Evolutionary conservation across 352 stramenopile species (phyloP), one percentile per base, ranked within the genome.

Genomic region (Pythium apleroticum): DNA sequence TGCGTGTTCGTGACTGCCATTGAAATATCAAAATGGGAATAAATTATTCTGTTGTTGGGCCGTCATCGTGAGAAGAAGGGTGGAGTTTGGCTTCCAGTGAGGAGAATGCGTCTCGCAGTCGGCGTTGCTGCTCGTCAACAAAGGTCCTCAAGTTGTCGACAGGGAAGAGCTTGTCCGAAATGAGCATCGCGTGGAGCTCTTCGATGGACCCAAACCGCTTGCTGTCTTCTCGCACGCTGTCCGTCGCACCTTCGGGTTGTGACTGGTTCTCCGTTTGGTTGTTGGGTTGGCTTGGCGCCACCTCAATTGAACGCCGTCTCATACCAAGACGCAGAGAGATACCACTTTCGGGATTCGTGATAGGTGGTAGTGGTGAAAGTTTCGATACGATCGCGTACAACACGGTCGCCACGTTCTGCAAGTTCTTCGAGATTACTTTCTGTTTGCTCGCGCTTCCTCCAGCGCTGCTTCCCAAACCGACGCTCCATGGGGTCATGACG

Each of bases 401-500:
- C 24, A 86, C 55, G 9, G 81, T 82, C 17, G 79, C 79, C 9
- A 89, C 57, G 50, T 63, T 85, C 22, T 65, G 63, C 27, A 90
- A 37, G 43, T 89, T 88, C 31, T 63, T 63, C 25, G 61, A 52
- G 12, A 63, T 57, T 4, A 14, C 37, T 30, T 57, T 58, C 17
- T 60, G 28, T 1, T 30, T 14, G 14, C 20, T 48, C 3, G 24
- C n/a, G 11, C 31, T 50, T 27, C 20, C 20, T 27, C 43, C 43
- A 25, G 19, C 17, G n/a, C 19, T 9, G 5, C 19, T 27, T 14
- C 77, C 68, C 35, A 90, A 75, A 8, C 75, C 80, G 0, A 74
- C 66, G 33, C 72, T 71, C 72, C 77, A 86, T 19, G 81, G 81
- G 35, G 75, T 66, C 37, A 89, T 57, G 7, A 93, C 57, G 14